These are phyloP conservation scores for Leccinum ochraceum DNA, from an alignment of 768 basidiomycete genomes.

Conservation along the genomic window DNA sequence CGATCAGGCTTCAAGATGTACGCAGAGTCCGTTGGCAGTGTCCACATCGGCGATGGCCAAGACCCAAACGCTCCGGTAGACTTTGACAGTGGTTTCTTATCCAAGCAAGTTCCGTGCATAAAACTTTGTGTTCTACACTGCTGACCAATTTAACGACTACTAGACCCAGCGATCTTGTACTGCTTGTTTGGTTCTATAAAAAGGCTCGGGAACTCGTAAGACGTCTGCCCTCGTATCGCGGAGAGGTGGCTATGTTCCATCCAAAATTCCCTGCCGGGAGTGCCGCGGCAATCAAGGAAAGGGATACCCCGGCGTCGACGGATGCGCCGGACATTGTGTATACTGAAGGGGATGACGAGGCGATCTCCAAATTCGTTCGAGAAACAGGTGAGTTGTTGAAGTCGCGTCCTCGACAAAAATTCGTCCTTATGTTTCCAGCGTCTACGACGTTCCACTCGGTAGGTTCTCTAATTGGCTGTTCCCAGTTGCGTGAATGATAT, in stretches of 20 bases:
- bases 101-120: constrained; percentile 34
- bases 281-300: constrained; percentile 20
- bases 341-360: constrained; percentile 36
- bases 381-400: constrained; percentile 11
- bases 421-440: background rate
- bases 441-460: background rate
- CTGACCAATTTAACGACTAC: background rate
- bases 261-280: constrained; percentile 31
- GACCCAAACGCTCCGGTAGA: constrained; percentile 42
- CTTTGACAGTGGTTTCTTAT: constrained; percentile 48
- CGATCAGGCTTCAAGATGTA: constrained; percentile 30
- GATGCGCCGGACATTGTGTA: constrained; percentile 36
- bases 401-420: background rate
- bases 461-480: background rate
- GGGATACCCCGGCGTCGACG: constrained; percentile 6
- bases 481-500: background rate
- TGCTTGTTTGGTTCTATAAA: constrained; percentile 55
- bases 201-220: constrained; percentile 51
- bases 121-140: background rate
- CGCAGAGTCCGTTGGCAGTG: constrained; percentile 44
- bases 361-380: constrained; percentile 31
- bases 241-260: constrained; percentile 7
- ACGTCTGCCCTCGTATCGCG: constrained; percentile 41
- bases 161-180: constrained; percentile 38
- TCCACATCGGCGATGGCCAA: constrained; percentile 45